Conservation (phyloP, 257 asterid genomes). For the Fraxinus americana region DNA sequence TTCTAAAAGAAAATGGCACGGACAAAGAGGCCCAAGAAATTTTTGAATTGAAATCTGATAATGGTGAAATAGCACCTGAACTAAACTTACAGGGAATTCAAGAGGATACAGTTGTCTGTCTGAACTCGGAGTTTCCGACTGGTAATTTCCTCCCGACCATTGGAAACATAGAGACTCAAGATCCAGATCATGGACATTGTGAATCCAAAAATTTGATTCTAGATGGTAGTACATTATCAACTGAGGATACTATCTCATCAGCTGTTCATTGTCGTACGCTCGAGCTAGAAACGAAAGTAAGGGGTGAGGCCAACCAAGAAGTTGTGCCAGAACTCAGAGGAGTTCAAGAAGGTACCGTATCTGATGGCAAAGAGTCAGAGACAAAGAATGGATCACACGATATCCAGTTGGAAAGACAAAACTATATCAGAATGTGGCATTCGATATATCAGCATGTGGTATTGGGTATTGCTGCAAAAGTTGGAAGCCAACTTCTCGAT, state of each 20-base stretch:
- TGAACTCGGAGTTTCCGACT: no score
- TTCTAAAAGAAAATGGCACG: conserved; percentile 9
- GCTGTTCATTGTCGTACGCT: conserved; percentile 7
- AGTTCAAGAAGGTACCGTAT: conserved; percentile 10
- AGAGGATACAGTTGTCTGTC: not conserved
- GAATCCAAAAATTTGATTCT: conserved; percentile 22
- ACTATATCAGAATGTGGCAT: conserved; percentile 81
- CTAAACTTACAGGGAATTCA: not conserved
- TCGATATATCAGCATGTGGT: conserved; percentile 89
- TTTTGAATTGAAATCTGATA: no score
- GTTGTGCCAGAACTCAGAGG: not conserved
- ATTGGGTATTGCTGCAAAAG: conserved; percentile 64
- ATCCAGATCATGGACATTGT: conserved; percentile 7
- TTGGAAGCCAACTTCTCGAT: conserved; percentile 68
- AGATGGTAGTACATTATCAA: conserved; percentile 23
- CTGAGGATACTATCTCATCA: conserved; percentile 12
- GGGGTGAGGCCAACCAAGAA: conserved; percentile 13
- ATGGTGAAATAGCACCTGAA: no score
- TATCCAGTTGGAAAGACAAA: conserved; percentile 40
- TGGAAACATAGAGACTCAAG: conserved; percentile 7
- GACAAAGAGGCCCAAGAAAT: conserved; percentile 1
- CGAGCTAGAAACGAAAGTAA: conserved; percentile 5
- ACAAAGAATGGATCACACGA: conserved; percentile 20
- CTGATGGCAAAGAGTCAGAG: conserved; percentile 11
- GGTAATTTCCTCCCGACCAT: no score